phyloP scores from a whole-genome alignment of 495 filamentous ascomycete genomes.

The Aspergillus carlsbadensis region DNA sequence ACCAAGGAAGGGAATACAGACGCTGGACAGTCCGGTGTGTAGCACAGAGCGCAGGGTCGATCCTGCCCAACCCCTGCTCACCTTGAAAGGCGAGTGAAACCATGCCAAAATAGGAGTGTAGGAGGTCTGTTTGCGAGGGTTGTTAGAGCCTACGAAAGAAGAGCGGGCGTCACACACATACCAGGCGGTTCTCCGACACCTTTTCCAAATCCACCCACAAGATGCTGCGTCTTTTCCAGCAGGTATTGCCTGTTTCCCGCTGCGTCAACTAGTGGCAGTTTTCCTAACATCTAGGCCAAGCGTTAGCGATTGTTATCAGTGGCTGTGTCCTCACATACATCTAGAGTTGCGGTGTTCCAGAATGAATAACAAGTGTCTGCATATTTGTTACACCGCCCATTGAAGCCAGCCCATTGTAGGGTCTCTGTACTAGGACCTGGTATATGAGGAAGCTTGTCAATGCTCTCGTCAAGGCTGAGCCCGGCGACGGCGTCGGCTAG shows the following conservation, averaged over 20 bases:
- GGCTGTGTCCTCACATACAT: conserved; percentile 36
- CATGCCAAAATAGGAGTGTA: conserved; percentile 88
- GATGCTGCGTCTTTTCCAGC: conserved; percentile 84
- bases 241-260: conserved; percentile 70
- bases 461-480: conserved; percentile 25
- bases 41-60: conserved; percentile 72
- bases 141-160: conserved; percentile 6
- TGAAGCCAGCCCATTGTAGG: conserved; percentile 67
- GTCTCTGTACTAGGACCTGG: conserved; percentile 26
- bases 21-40: conserved; percentile 47
- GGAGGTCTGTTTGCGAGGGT: conserved; percentile 58
- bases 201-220: conserved; percentile 89
- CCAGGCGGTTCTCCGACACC: conserved; percentile 72
- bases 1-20: conserved; percentile 43
- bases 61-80: conserved; percentile 55
- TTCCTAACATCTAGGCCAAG: conserved; percentile 58
- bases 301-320: background rate
- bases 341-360: conserved; percentile 77
- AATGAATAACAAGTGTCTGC: conserved; percentile 94
- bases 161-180: conserved; percentile 24
- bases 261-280: conserved; percentile 57
- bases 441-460: conserved; percentile 37
- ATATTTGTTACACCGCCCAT: conserved; percentile 83
- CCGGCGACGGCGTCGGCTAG: conserved; percentile 8
- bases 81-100: conserved; percentile 69